Evolutionary conservation across 2,329 filamentous ascomycete species (phyloP).

Genomic region (Thelonectria rubi): DNA sequence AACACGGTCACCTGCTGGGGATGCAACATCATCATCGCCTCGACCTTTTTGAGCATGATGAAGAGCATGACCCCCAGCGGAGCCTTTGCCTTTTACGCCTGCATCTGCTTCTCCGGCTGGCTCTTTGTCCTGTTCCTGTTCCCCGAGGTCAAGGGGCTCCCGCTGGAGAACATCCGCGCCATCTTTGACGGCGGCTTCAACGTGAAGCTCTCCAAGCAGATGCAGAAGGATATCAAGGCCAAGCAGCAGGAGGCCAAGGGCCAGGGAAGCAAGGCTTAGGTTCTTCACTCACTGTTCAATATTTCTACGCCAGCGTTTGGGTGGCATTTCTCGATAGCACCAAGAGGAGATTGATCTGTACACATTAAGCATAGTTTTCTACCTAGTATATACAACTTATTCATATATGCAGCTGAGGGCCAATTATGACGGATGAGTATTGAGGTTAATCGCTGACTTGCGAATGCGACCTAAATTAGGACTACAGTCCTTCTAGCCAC

Average conservation of each 20-base stretch:
- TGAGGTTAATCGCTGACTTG: too few species aligned
- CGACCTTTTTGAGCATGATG: constrained; percentile 57
- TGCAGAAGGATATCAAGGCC: constrained; percentile 44
- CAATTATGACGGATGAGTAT: too few species aligned
- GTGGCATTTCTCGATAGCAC: too few species aligned
- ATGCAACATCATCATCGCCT: constrained; percentile 57
- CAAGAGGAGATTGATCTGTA: too few species aligned
- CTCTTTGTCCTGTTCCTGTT: constrained; percentile 56
- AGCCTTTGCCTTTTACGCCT: constrained; percentile 60
- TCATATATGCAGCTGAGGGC: too few species aligned
- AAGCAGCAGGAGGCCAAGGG: constrained; percentile 1
- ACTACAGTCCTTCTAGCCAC: too few species aligned
- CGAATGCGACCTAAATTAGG: too few species aligned
- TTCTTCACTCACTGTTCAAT: too few species aligned
- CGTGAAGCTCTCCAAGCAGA: constrained; percentile 49
- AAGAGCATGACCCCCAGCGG: constrained; percentile 56
- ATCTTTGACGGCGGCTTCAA: constrained; percentile 58
- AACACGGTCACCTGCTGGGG: constrained; percentile 56
- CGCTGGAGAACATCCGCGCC: constrained; percentile 59
- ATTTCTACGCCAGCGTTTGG: too few species aligned
- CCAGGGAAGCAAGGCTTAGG: constrained; percentile 10
- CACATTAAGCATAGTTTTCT: too few species aligned
- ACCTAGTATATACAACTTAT: too few species aligned
- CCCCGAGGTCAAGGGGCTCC: constrained; percentile 61
- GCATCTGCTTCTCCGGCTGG: constrained; percentile 55